phyloP scores from a whole-genome alignment of 345 rosid species.

The Murraya koenigii region DNA sequence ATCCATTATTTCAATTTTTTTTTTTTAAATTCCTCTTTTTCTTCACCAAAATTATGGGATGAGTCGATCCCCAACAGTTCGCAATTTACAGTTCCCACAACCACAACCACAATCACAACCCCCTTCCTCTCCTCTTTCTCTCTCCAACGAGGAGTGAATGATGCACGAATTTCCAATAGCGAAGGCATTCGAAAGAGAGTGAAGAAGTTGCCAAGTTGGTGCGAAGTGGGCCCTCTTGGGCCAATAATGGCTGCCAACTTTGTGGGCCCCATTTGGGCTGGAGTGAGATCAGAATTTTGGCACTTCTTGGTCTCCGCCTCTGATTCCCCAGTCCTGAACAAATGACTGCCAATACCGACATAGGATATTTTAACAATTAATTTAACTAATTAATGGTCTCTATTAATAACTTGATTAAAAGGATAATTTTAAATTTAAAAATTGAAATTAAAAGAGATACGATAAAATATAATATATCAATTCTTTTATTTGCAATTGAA shows the following conservation, averaged over 20 bases:
- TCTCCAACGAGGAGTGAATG: background rate
- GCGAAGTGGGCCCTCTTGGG: background rate
- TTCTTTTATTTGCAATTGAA: no score
- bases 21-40: background rate
- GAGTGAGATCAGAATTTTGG: background rate
- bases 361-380: no score
- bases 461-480: no score
- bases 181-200: background rate
- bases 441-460: no score
- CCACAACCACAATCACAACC: background rate
- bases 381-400: no score
- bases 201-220: background rate
- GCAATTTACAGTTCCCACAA: background rate
- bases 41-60: background rate
- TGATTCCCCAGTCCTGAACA: no score
- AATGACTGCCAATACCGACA: no score
- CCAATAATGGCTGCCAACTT: background rate
- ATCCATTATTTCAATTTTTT: conserved; percentile 25
- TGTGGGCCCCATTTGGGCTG: background rate
- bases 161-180: no score
- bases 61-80: background rate
- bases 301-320: background rate
- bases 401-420: no score
- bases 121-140: background rate
- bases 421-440: no score